phyloP scores from a whole-genome alignment of 257 asterid genomes.

The Jacaranda copaia region DNA sequence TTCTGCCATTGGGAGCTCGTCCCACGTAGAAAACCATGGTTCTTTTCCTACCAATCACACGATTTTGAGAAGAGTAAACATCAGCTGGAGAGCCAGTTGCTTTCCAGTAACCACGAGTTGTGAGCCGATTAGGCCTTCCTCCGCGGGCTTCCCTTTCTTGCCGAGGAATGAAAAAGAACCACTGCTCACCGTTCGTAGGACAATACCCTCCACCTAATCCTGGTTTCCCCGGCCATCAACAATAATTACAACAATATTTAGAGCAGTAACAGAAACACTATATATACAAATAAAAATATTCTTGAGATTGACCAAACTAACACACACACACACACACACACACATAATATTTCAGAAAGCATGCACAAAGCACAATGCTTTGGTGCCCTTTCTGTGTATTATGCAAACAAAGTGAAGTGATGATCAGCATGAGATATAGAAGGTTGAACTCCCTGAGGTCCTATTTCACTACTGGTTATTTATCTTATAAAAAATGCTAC shows the following conservation, averaged over 20 bases:
- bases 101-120: conserved; percentile 60
- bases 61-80: conserved; percentile 50
- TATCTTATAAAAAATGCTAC: no score
- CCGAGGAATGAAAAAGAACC: conserved; percentile 64
- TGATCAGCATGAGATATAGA: no score
- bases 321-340: no score
- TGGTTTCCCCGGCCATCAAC: conserved; percentile 23
- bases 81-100: conserved; percentile 59
- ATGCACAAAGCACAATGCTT: no score
- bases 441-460: no score
- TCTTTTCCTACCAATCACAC: conserved; percentile 50
- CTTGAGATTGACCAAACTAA: no score
- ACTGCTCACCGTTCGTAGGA: conserved; percentile 47
- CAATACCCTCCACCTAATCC: conserved; percentile 49
- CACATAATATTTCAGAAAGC: no score
- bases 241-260: background rate
- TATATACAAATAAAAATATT: no score
- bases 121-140: conserved; percentile 58
- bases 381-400: no score
- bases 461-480: no score
- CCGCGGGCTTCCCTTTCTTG: conserved; percentile 59
- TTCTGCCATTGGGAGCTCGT: conserved; percentile 54
- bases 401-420: no score
- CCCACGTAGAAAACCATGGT: conserved; percentile 64
- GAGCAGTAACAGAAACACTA: no score